Conservation (phyloP, 1,284 basidiomycete species). For the Amylostereum chailletii region DNA sequence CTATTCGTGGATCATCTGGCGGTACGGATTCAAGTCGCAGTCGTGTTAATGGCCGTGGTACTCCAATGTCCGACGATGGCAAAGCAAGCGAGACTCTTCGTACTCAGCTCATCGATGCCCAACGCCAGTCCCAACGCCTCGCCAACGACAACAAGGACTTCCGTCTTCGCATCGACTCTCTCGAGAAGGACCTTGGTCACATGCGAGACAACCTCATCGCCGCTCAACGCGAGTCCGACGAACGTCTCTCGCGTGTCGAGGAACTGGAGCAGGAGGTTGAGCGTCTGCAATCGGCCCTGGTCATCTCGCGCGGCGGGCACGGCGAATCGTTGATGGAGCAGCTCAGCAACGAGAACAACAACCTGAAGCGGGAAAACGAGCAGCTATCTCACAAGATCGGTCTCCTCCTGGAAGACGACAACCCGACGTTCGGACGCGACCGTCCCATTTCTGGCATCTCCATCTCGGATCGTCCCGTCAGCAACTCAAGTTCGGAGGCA, state of each 20-base stretch:
- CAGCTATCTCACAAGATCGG: conserved; percentile 81
- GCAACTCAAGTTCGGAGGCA: conserved; percentile 76
- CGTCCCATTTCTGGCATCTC: conserved; percentile 58
- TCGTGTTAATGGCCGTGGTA: conserved; percentile 71
- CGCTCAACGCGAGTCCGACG: conserved; percentile 71
- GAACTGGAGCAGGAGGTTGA: conserved; percentile 79
- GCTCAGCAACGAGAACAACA: conserved; percentile 68
- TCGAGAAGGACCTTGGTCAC: conserved; percentile 67
- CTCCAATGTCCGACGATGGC: conserved; percentile 67
- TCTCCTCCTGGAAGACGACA: conserved; percentile 77
- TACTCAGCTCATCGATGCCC: conserved; percentile 58
- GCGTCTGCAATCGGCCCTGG: conserved; percentile 64
- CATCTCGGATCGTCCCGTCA: conserved; percentile 52
- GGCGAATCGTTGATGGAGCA: conserved; percentile 67
- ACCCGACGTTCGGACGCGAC: conserved; percentile 54
- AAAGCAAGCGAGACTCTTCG: conserved; percentile 48
- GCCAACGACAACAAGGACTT: conserved; percentile 71
- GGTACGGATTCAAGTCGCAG: conserved; percentile 43
- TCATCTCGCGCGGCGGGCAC: conserved; percentile 66
- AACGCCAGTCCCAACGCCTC: conserved; percentile 64
- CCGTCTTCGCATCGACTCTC: conserved; percentile 60
- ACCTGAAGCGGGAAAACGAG: conserved; percentile 75
- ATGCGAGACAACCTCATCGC: conserved; percentile 67
- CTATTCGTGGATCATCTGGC: conserved; percentile 47
- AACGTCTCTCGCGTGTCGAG: conserved; percentile 64